These are phyloP conservation scores for Periglandula ipomoeae DNA, from an alignment of 2,329 filamentous ascomycete genomes.

Conservation along the genomic window DNA sequence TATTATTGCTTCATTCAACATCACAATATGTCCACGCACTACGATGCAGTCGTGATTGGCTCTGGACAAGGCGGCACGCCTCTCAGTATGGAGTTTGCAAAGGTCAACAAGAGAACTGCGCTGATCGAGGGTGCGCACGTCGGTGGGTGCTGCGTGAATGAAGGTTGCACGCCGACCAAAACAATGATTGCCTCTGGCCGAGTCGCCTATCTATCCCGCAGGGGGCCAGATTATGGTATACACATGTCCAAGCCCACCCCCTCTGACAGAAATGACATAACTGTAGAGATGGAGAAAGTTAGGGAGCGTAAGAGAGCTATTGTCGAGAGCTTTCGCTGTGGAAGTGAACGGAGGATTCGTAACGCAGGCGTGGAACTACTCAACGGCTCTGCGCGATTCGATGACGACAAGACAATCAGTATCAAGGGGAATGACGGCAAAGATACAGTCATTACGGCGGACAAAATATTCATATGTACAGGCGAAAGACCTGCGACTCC, in stretches of 20 bases:
- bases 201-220: slow-evolving; percentile 34
- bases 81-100: slow-evolving; percentile 36
- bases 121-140: slow-evolving; percentile 39
- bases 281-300: slow-evolving; percentile 38
- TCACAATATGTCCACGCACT: slow-evolving; percentile 9
- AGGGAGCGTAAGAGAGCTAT: slow-evolving; percentile 44
- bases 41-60: slow-evolving; percentile 35
- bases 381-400: slow-evolving; percentile 35
- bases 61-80: slow-evolving; percentile 44
- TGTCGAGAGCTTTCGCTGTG: slow-evolving; percentile 37
- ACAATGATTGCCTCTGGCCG: slow-evolving; percentile 46
- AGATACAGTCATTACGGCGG: too few species aligned
- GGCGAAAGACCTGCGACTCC: too few species aligned
- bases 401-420: slow-evolving; percentile 28
- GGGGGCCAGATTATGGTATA: slow-evolving; percentile 37
- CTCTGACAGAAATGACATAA: slow-evolving; percentile 13
- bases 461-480: too few species aligned
- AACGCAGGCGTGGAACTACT: slow-evolving; percentile 34
- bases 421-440: too few species aligned
- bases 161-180: slow-evolving; percentile 48
- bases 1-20: too few species aligned
- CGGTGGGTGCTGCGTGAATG: slow-evolving; percentile 46
- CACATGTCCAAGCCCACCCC: too few species aligned
- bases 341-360: slow-evolving; percentile 33
- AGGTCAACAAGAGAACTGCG: slow-evolving; percentile 32